Evolutionary conservation across 257 asterid genomes (phyloP), one percentile per base, ranked within the genome.

Genomic region (Cordia subcordata): DNA sequence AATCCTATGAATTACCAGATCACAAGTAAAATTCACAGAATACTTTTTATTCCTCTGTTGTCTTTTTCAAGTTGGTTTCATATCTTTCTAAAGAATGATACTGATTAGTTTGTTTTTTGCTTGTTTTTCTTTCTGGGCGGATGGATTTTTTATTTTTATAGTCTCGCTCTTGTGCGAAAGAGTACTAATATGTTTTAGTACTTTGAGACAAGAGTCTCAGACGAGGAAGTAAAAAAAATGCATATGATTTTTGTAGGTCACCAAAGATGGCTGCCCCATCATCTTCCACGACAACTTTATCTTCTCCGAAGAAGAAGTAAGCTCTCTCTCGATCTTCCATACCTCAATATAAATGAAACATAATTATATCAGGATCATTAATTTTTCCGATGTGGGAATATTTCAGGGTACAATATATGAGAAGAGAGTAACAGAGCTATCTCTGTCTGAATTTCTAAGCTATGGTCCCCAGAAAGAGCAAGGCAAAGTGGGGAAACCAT

Each of bases 271-370:
- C 60, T 83, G 83, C 82, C 97, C 99, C 40, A 71, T 93, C 71
- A 75, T 93, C 61, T 93, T 93, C 65, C 99, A 93, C 71, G 99
- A 93, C 81, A 79, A 93, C 84, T 85, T 83, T 81, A 87, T 93
- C 72, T 71, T 82, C 71, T 81, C 90, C 8, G 76, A 85, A 67
- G 84, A 89, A 14, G 72, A 79, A 37, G 98, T 91, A 71, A 75
- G 80, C 62, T 33, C n/a, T 27, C 46, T 47, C n/a, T 5, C 13
- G 10, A 5, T 27, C 35, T 27, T 27, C 6, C 35, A 6, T 27
- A 27, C 4, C 35, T 27, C 35, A 27, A 27, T 27, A 27, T 27
- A 27, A 1, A 27, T 27, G 6, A 27, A 27, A 27, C 35, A 27
- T 27, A 27, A 6, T 27, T 27, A 27, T 3, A 27, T 27, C 35